These are phyloP conservation scores for Xylaria castorea DNA, from an alignment of 495 filamentous ascomycete species.

Conservation along the genomic window DNA sequence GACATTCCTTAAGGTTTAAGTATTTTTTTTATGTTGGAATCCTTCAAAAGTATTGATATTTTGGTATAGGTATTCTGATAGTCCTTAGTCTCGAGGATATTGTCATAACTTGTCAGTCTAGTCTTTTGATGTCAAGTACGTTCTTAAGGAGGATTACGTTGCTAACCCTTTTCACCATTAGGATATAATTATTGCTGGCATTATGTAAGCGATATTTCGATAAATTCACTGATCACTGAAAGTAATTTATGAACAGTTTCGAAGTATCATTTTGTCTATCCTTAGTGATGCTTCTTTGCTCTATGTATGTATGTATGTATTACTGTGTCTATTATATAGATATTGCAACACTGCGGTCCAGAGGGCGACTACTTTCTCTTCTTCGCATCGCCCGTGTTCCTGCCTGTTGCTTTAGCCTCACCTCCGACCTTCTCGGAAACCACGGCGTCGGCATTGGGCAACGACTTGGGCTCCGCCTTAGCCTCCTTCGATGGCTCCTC, in stretches of 20 bases:
- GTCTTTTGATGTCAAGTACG: neutral
- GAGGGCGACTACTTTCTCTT: slow-evolving; percentile 53
- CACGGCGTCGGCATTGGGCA: slow-evolving; percentile 32
- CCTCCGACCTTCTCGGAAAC: slow-evolving; percentile 34
- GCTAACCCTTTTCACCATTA: too few relatives aligned
- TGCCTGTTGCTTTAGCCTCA: slow-evolving; percentile 48
- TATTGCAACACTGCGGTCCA: neutral
- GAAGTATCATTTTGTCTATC: neutral
- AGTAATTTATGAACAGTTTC: neutral
- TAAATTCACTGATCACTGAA: neutral
- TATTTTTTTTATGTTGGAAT: neutral
- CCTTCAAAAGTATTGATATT: neutral
- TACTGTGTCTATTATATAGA: neutral
- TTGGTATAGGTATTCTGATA: neutral
- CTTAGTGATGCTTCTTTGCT: neutral
- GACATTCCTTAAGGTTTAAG: neutral
- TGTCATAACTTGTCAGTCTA: neutral
- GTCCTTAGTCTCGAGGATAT: neutral
- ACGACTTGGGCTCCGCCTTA: slow-evolving; percentile 34
- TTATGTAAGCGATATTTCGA: neutral
- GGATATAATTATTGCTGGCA: neutral
- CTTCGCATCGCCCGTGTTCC: slow-evolving; percentile 50
- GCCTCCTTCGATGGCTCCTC: slow-evolving; percentile 55
- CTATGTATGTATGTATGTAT: neutral
- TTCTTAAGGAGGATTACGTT: neutral